These are phyloP conservation scores for Plicaturopsis crispa DNA, from an alignment of 768 basidiomycete species.

Conservation along the genomic window DNA sequence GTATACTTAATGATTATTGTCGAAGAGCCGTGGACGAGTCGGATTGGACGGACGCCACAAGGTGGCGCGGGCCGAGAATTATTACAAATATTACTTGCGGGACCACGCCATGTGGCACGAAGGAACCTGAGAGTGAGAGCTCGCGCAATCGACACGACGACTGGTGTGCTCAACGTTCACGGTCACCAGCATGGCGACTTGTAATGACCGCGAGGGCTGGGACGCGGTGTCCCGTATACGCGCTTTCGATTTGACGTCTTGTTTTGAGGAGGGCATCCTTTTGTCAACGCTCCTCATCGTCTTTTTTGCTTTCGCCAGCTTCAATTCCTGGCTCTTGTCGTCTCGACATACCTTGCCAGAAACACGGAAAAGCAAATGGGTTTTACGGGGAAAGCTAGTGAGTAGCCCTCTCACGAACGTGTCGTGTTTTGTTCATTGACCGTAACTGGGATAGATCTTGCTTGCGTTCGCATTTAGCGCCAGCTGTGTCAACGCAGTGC, in stretches of 20 bases:
- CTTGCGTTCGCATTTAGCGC: slow-evolving; percentile 37
- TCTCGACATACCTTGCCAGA: slow-evolving; percentile 15
- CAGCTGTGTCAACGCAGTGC: slow-evolving; percentile 35
- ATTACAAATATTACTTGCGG: too few species aligned
- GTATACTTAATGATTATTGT: too few species aligned
- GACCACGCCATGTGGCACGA: too few species aligned
- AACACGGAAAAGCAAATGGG: slow-evolving; percentile 39
- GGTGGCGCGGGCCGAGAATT: too few species aligned
- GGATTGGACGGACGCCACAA: too few species aligned
- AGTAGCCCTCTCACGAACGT: too few species aligned
- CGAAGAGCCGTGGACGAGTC: too few species aligned
- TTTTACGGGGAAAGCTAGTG: slow-evolving; percentile 63
- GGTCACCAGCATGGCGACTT: slow-evolving; percentile 28
- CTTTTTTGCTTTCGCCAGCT: slow-evolving; percentile 34
- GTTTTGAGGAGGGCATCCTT: slow-evolving; percentile 72
- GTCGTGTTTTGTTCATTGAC: too few species aligned
- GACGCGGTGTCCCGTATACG: slow-evolving; percentile 45
- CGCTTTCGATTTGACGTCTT: slow-evolving; percentile 71
- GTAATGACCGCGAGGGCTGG: slow-evolving; percentile 63
- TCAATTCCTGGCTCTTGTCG: slow-evolving; percentile 26
- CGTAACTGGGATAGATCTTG: slow-evolving; percentile 44
- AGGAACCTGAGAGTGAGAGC: too few species aligned
- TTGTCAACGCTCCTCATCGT: slow-evolving; percentile 43
- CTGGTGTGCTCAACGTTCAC: too few species aligned
- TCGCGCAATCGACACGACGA: too few species aligned